Evolutionary conservation across 176 grass and related monocot genomes (phyloP), one percentile per base, ranked within the genome.

Genomic region (Eleusine coracana): DNA sequence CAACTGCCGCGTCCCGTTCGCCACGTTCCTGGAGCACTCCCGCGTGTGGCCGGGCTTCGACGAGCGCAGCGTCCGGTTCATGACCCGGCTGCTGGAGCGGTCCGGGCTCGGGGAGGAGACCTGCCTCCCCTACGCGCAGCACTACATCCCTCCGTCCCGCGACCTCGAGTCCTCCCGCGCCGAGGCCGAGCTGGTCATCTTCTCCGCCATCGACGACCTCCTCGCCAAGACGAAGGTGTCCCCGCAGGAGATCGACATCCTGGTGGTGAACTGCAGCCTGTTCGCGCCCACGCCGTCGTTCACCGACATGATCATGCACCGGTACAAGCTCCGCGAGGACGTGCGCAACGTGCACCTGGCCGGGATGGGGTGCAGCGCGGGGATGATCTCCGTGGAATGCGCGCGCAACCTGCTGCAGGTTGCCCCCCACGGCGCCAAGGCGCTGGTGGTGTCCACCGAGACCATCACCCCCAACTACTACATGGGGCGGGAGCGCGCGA

Each of bases 51-150:
- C 90, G 21, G 76, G 72, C 70, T 88, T 91, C 69, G 75, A 94
- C 75, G 92, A 91, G 82, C 86, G 87, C 44, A 94, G 88, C 89
- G 89, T 94, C 45, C 78, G 86, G 71, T 94, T 94, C 89, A 88
- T 91, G 89, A 72, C 87, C 61, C 89, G 89, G 1, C 84, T 94
- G 0, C 82, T 94, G 0, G 89, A 94, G 82, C 85, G 92, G 1
- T 94, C 92, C 21, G 92, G 92, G 2, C 92, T 94, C 5, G 89
- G 92, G 1, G 92, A 94, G 79, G 92, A 94, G 83, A 94, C 92
- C 0, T 94, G 89, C 73, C 82, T 94, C 1, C 92, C 92, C 4
- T 87, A 85, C 68, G 92, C 92, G 66, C 89, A 94, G 88, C 92
- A 94, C 85, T 94, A 88, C 78, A 94, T 94, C 78, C 92, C 92